Conservation (phyloP, 139 green algal species). For the Diplosphaera chodatii region DNA sequence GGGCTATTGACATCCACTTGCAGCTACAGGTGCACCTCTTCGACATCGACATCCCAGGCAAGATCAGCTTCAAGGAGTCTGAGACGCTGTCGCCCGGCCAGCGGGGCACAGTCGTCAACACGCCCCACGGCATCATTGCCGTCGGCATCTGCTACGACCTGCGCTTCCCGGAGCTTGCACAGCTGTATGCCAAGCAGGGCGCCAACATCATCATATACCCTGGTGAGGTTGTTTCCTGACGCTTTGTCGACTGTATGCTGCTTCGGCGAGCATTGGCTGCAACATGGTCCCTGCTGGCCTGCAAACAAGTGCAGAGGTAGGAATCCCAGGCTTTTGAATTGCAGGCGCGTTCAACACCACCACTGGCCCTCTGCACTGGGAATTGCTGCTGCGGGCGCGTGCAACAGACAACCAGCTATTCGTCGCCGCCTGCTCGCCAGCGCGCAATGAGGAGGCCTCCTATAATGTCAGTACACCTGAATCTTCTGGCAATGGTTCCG, state of each 20-base stretch:
- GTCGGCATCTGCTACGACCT: conserved; percentile 99
- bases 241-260: too few relatives aligned
- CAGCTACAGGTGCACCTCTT: conserved; percentile 93
- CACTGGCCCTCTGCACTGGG: conserved; percentile 91
- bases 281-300: too few relatives aligned
- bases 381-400: conserved; percentile 81
- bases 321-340: too few relatives aligned
- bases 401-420: conserved; percentile 95
- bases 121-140: conserved; percentile 70
- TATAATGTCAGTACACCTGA: too few relatives aligned
- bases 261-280: too few relatives aligned
- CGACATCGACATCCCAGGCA: conserved; percentile 98
- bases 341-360: conserved; percentile 87
- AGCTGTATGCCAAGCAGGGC: conserved; percentile 72
- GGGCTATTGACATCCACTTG: too few relatives aligned
- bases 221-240: too few relatives aligned
- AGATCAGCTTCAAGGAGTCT: conserved; percentile 96
- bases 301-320: too few relatives aligned
- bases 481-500: too few relatives aligned
- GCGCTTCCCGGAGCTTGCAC: conserved; percentile 87
- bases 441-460: conserved; percentile 51
- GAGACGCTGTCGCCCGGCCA: conserved; percentile 76
- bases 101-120: conserved; percentile 75
- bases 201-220: conserved; percentile 87
- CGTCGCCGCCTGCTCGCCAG: conserved; percentile 85